phyloP scores from a whole-genome alignment of 1,284 basidiomycete species.

The Leccinum solheimii region DNA sequence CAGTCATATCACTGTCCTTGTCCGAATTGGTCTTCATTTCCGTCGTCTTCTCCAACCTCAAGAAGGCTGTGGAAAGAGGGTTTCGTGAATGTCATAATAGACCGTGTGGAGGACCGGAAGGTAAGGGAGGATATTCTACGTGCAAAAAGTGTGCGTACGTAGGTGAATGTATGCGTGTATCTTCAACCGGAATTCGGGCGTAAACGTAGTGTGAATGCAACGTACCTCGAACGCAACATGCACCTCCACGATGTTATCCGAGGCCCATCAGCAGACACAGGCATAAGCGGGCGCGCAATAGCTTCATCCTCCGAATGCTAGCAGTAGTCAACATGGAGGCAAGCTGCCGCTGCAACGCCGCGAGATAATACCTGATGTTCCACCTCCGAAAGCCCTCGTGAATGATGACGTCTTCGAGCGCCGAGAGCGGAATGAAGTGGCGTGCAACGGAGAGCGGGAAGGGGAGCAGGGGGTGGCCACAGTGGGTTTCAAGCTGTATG shows the following conservation, averaged over 20 bases:
- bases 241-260: constrained; percentile 33
- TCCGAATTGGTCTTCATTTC: background rate
- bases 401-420: constrained; percentile 63
- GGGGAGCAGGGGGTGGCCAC: constrained; percentile 47
- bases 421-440: constrained; percentile 58
- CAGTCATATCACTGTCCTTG: background rate
- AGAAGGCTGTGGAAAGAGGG: constrained; percentile 19
- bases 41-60: background rate
- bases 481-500: constrained; percentile 68
- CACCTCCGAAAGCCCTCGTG: constrained; percentile 72
- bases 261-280: background rate
- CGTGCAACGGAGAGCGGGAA: constrained; percentile 40
- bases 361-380: constrained; percentile 72
- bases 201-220: background rate
- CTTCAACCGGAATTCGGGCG: background rate
- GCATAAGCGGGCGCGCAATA: too few species aligned
- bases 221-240: constrained; percentile 57
- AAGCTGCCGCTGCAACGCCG: constrained; percentile 39
- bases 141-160: background rate
- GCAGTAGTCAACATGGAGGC: background rate
- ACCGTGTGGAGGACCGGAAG: constrained; percentile 60
- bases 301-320: background rate
- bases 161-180: background rate
- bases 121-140: constrained; percentile 62
- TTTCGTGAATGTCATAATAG: constrained; percentile 55